These are phyloP conservation scores for Nothophytophthora sp. DNA, from an alignment of 352 stramenopile genomes.

Conservation along the genomic window DNA sequence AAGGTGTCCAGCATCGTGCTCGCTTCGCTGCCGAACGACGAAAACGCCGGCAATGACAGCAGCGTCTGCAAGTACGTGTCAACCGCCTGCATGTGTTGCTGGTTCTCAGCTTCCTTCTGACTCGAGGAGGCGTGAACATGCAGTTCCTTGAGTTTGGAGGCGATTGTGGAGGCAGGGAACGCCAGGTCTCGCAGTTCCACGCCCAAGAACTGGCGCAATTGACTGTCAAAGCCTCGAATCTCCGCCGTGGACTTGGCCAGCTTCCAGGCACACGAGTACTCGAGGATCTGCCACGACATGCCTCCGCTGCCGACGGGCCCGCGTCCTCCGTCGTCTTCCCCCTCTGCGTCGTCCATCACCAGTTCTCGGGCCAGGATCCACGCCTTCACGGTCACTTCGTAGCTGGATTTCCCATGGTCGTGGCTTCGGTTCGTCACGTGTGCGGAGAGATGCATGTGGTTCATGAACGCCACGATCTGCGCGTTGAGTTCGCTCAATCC, in stretches of 20 bases:
- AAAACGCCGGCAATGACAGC: constrained; percentile 52
- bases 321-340: not conserved
- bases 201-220: constrained; percentile 47
- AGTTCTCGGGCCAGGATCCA: constrained; percentile 71
- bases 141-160: constrained; percentile 13
- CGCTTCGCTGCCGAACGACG: constrained; percentile 52
- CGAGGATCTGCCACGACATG: constrained; percentile 57
- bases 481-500: constrained; percentile 40
- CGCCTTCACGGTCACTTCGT: constrained; percentile 53
- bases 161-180: constrained; percentile 35
- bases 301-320: constrained; percentile 5
- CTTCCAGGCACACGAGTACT: constrained; percentile 64
- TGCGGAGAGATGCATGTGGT: constrained; percentile 53
- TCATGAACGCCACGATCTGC: constrained; percentile 44
- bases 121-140: constrained; percentile 12
- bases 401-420: constrained; percentile 32
- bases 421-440: constrained; percentile 31
- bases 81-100: constrained; percentile 37
- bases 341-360: constrained; percentile 12
- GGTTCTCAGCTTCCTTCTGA: constrained; percentile 32
- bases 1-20: constrained; percentile 69
- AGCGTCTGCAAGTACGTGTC: constrained; percentile 59
- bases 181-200: constrained; percentile 45
- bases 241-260: constrained; percentile 47
- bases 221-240: constrained; percentile 51